phyloP scores from a whole-genome alignment of 805 yeast genomes.

The Pichia nakasei region DNA sequence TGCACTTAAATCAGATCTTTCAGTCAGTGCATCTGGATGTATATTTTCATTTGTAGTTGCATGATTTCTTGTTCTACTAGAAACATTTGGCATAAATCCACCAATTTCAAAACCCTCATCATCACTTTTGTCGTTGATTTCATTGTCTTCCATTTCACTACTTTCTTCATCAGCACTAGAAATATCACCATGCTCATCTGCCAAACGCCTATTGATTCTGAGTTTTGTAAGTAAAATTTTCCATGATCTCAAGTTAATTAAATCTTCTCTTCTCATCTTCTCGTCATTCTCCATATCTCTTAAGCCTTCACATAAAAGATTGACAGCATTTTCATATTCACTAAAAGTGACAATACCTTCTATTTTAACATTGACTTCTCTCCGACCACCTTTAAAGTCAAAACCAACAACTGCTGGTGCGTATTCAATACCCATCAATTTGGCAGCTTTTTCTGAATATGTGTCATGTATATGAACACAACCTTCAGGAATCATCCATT shows the following conservation, averaged over 20 bases:
- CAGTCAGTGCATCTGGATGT: constrained; percentile 11
- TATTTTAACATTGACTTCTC: constrained; percentile 48
- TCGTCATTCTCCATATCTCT: constrained; percentile 41
- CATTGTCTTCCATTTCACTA: constrained; percentile 5
- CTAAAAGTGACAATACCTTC: constrained; percentile 70
- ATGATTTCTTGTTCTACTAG: constrained; percentile 9
- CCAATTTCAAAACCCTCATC: constrained; percentile 15
- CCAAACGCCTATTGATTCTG: constrained; percentile 38
- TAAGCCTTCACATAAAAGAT: constrained; percentile 39
- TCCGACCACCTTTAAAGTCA: constrained; percentile 46
- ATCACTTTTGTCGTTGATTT: constrained; percentile 17
- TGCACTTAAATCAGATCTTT: constrained; percentile 11
- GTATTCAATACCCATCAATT: constrained; percentile 58
- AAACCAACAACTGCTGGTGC: constrained; percentile 87
- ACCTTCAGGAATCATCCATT: constrained; percentile 77
- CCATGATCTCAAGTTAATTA: constrained; percentile 47
- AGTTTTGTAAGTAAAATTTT: constrained; percentile 42
- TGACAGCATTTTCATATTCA: constrained; percentile 53
- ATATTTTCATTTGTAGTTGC: constrained; percentile 1
- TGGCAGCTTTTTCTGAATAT: constrained; percentile 62
- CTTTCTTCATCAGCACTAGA: constrained; percentile 20
- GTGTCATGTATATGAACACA: constrained; percentile 52
- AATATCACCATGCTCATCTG: constrained; percentile 39
- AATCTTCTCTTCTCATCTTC: constrained; percentile 34
- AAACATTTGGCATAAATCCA: constrained; percentile 13